Conservation (phyloP, 352 stramenopile species). For the Thalassiosira mediterranea region DNA sequence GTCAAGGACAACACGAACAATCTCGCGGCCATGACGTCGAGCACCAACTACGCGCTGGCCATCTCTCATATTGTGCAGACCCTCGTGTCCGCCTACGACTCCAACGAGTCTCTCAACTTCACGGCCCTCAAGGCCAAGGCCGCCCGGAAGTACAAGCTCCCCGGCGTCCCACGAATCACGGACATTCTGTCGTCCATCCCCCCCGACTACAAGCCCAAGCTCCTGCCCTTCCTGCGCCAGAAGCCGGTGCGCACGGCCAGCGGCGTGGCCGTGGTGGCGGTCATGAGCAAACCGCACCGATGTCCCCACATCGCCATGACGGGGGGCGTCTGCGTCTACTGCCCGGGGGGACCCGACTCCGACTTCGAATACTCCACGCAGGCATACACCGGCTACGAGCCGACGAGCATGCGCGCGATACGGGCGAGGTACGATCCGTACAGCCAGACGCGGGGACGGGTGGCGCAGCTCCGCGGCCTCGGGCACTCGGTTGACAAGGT, state of each 20-base stretch:
- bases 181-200: conserved; percentile 96
- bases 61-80: conserved; percentile 91
- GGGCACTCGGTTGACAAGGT: conserved; percentile 96
- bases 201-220: conserved; percentile 89
- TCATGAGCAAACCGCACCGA: conserved; percentile 98
- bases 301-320: conserved; percentile 97
- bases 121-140: conserved; percentile 91
- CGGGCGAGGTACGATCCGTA: conserved; percentile 94
- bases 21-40: conserved; percentile 27
- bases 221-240: conserved; percentile 91
- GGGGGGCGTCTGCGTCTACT: conserved; percentile 97
- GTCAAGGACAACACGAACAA: conserved; percentile 9
- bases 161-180: conserved; percentile 92
- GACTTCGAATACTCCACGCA: conserved; percentile 98
- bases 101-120: conserved; percentile 91
- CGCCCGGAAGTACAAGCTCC: conserved; percentile 89
- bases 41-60: conserved; percentile 78
- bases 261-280: conserved; percentile 94
- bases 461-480: conserved; percentile 85
- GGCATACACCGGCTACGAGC: conserved; percentile 97
- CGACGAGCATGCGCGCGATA: conserved; percentile 95
- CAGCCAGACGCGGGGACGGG: conserved; percentile 90
- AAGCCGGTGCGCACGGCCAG: conserved; percentile 95
- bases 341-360: conserved; percentile 92
- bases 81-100: conserved; percentile 90